These are phyloP conservation scores for Apophysomyces ossiformis DNA, from an alignment of 371 early-diverging fungal genomes.

Conservation along the genomic window DNA sequence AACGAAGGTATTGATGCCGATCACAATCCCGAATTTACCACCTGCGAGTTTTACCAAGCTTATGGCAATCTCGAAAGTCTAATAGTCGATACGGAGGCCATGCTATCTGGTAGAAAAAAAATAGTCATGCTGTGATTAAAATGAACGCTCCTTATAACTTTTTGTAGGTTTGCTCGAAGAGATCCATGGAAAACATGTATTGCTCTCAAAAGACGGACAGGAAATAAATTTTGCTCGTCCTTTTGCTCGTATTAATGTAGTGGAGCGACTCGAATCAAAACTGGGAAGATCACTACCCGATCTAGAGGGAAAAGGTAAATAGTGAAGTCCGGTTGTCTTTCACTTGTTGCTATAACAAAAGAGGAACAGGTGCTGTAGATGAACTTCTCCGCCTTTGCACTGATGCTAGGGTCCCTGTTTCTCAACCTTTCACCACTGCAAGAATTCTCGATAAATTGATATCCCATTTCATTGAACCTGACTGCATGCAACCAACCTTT, in stretches of 20 bases:
- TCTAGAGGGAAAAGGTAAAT: constrained; percentile 45
- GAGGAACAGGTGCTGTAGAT: constrained; percentile 30
- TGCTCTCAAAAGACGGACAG: constrained; percentile 60
- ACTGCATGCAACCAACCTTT: constrained; percentile 94
- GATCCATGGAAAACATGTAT: constrained; percentile 75
- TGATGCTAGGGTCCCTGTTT: constrained; percentile 55
- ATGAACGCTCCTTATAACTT: not conserved
- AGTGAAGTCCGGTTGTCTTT: constrained; percentile 4
- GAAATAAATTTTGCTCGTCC: constrained; percentile 77
- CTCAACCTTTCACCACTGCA: constrained; percentile 77
- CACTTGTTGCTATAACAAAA: no score
- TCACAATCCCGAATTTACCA: constrained; percentile 99
- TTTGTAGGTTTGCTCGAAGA: constrained; percentile 82
- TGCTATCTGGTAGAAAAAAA: constrained; percentile 61
- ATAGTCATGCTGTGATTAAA: not conserved
- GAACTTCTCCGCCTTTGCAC: constrained; percentile 58
- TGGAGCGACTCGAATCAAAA: constrained; percentile 65
- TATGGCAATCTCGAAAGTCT: constrained; percentile 87
- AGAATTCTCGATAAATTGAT: constrained; percentile 92
- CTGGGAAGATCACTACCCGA: constrained; percentile 58
- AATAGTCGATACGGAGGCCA: constrained; percentile 84
- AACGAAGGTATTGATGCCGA: constrained; percentile 98
- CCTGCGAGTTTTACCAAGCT: constrained; percentile 97
- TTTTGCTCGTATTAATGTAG: constrained; percentile 83
- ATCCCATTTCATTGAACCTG: constrained; percentile 89